phyloP scores from a whole-genome alignment of 768 basidiomycete genomes.

The Leccinum uliginosum region DNA sequence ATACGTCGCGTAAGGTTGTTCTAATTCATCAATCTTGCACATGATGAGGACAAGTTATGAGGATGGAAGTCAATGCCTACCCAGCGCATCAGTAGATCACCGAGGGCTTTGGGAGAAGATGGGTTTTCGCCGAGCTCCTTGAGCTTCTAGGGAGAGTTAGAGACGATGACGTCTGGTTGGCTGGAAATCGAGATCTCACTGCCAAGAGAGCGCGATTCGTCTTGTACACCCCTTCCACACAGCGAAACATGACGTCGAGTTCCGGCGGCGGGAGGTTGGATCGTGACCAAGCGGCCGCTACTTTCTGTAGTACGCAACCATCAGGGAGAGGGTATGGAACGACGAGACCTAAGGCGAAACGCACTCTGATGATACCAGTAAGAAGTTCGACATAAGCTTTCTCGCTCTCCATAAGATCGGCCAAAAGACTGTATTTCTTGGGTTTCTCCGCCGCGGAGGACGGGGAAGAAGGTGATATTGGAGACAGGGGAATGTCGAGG shows the following conservation, averaged over 20 bases:
- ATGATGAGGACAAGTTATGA: conserved; percentile 16
- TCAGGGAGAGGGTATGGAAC: conserved; percentile 7
- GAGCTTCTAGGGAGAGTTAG: conserved; percentile 60
- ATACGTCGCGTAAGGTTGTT: conserved; percentile 81
- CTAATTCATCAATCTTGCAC: conserved; percentile 83
- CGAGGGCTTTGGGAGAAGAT: conserved; percentile 87
- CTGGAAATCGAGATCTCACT: conserved; percentile 35
- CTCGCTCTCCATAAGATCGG: conserved; percentile 93
- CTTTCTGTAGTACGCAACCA: conserved; percentile 56
- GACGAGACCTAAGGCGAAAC: conserved; percentile 28
- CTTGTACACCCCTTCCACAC: conserved; percentile 89
- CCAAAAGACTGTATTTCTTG: conserved; percentile 76
- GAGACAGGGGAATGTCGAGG: conserved; percentile 21
- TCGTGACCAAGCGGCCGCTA: conserved; percentile 97
- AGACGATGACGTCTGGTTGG: background rate
- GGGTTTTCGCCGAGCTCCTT: conserved; percentile 93
- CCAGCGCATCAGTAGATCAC: conserved; percentile 97
- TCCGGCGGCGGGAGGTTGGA: conserved; percentile 90
- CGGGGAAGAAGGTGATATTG: conserved; percentile 16
- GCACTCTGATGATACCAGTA: conserved; percentile 84
- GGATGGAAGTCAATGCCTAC: conserved; percentile 42
- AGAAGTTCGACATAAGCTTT: conserved; percentile 87
- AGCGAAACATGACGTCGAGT: conserved; percentile 91
- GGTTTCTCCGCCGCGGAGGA: conserved; percentile 40
- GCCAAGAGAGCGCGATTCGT: conserved; percentile 78